Evolutionary conservation across 2,329 filamentous ascomycete genomes (phyloP).

Genomic region (Diaporthe citrichinensis): DNA sequence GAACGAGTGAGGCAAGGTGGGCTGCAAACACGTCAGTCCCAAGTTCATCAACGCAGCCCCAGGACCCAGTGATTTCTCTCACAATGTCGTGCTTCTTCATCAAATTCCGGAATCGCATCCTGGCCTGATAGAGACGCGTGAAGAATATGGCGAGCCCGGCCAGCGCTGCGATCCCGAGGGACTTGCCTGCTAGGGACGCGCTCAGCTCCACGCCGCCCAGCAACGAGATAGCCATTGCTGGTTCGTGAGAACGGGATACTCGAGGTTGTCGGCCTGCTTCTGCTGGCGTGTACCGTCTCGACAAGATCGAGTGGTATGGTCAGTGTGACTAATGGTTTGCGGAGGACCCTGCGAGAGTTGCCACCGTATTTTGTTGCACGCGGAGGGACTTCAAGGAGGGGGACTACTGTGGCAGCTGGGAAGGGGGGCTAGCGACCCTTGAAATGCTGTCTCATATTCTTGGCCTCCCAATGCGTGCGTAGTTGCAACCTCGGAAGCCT

Average conservation of each 20-base stretch:
- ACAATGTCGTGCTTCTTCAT: slow-evolving; percentile 48
- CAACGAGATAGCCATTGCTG: not conserved
- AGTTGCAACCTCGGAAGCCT: not conserved
- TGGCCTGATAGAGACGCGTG: slow-evolving; percentile 47
- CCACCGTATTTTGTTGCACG: not conserved
- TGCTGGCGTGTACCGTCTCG: not conserved
- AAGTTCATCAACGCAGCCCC: no score
- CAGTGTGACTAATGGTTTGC: not conserved
- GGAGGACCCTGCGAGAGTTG: not conserved
- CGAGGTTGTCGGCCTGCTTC: not conserved
- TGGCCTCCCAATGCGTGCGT: not conserved
- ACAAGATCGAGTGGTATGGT: no score
- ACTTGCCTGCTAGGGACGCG: not conserved
- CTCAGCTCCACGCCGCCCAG: slow-evolving; percentile 1
- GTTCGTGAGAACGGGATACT: not conserved
- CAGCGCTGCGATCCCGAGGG: slow-evolving; percentile 18
- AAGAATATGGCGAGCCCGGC: slow-evolving; percentile 44
- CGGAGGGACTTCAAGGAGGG: not conserved
- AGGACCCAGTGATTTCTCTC: slow-evolving; percentile 33
- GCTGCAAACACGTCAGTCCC: slow-evolving; percentile 43
- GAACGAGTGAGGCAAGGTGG: slow-evolving; percentile 53
- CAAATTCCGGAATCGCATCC: slow-evolving; percentile 46
- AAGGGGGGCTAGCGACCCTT: not conserved
- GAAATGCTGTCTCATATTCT: no score
- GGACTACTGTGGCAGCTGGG: not conserved